A percentile compares a stretch with the other conserved stretches of the same genome.
Conservation (phyloP, 495 filamentous ascomycete genomes). For the Aspergillus panamensis region DNA sequence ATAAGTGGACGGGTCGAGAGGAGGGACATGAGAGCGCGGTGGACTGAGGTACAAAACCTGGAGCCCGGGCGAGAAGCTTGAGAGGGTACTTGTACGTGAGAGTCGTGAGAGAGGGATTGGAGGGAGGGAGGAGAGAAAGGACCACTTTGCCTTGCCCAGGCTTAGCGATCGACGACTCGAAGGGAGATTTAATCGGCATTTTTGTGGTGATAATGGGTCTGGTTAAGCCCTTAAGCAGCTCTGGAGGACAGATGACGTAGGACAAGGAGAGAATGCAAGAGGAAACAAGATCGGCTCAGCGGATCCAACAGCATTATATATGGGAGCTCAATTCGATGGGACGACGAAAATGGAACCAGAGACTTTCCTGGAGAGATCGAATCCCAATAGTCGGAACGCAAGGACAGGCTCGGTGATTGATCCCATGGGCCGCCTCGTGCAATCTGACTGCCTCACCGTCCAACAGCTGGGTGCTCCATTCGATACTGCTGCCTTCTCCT, state of each 20-base stretch:
- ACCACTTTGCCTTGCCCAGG: constrained; percentile 77
- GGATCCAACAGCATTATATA: neutral
- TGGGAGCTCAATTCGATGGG: neutral
- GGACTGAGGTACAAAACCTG: constrained; percentile 41
- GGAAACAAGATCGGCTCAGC: neutral
- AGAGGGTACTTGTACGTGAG: constrained; percentile 90
- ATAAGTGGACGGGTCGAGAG: constrained; percentile 57
- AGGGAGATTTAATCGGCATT: constrained; percentile 53
- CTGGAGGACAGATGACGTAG: neutral
- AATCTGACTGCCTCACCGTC: neutral
- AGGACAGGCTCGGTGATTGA: neutral
- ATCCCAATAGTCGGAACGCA: neutral
- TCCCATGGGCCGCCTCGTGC: neutral
- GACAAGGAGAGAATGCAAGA: neutral
- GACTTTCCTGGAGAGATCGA: neutral
- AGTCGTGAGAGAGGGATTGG: constrained; percentile 64
- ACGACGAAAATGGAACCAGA: neutral
- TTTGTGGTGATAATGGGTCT: constrained; percentile 7
- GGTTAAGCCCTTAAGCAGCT: too few species aligned
- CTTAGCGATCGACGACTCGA: constrained; percentile 64
- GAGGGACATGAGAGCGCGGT: constrained; percentile 26
- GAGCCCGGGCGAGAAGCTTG: constrained; percentile 73
- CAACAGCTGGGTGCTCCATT: neutral
- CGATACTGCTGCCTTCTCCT: constrained; percentile 4
- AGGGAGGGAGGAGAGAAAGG: constrained; percentile 67